Percentiles rank a stretch among this genome's conserved stretches.
phyloP scores from a whole-genome alignment of 352 stramenopile species.

The Pythium aquatile region DNA sequence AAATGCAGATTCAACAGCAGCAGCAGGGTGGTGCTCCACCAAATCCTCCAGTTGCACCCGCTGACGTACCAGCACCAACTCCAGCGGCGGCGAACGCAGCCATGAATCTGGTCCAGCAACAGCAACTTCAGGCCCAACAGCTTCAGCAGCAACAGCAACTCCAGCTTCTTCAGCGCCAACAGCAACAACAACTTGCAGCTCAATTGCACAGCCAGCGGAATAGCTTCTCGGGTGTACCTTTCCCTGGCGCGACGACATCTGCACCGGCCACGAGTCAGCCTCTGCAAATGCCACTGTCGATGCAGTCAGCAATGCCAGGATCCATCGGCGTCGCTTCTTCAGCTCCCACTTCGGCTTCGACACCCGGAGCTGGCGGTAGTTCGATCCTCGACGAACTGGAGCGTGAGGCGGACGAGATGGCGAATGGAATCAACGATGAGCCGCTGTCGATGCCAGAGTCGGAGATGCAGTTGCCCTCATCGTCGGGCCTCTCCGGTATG shows the following conservation, averaged over 20 bases:
- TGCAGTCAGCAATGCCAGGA: constrained; percentile 30
- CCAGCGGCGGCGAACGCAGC: not conserved
- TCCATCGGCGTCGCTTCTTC: constrained; percentile 12
- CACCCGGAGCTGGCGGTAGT: constrained; percentile 32
- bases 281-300: constrained; percentile 49
- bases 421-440: constrained; percentile 76
- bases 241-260: constrained; percentile 33
- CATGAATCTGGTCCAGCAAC: constrained; percentile 23
- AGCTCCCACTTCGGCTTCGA: constrained; percentile 18
- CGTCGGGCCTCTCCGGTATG: constrained; percentile 20
- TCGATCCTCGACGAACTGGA: constrained; percentile 88
- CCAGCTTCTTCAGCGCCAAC: constrained; percentile 41
- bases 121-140: constrained; percentile 30
- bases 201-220: constrained; percentile 68
- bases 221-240: constrained; percentile 65
- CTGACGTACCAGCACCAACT: not conserved
- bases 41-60: not conserved
- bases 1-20: constrained; percentile 71
- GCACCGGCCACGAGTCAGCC: constrained; percentile 31
- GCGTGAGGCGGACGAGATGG: constrained; percentile 85
- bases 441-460: constrained; percentile 81
- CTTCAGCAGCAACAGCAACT: constrained; percentile 27
- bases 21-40: constrained; percentile 5
- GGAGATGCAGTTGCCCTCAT: constrained; percentile 48
- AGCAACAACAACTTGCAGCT: constrained; percentile 70